phyloP scores from a whole-genome alignment of 2,329 filamentous ascomycete genomes.

The Arthrobotrys iridis region DNA sequence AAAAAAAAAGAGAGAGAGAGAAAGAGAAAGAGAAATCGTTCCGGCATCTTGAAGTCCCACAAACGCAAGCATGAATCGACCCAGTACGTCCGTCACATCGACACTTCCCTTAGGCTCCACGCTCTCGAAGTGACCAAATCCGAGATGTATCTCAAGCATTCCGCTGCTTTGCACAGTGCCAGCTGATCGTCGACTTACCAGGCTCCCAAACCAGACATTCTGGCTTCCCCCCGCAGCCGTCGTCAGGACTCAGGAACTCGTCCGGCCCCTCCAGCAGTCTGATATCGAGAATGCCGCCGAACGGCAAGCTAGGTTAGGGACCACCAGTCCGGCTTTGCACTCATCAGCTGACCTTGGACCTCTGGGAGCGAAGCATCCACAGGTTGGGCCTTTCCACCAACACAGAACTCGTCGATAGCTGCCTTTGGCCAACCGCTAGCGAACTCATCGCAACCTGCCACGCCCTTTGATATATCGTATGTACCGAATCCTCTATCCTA shows the following conservation, averaged over 20 bases:
- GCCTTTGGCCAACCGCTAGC: conserved; percentile 42
- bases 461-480: conserved; percentile 54
- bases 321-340: background rate
- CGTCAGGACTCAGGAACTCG: conserved; percentile 40
- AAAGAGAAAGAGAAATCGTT: no score
- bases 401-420: conserved; percentile 42
- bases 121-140: background rate
- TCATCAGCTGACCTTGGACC: background rate
- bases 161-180: background rate
- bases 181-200: conserved; percentile 27
- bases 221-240: conserved; percentile 52
- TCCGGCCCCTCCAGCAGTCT: conserved; percentile 37
- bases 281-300: conserved; percentile 52
- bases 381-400: conserved; percentile 47
- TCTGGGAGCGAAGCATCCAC: conserved; percentile 32
- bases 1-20: no score
- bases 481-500: conserved; percentile 13
- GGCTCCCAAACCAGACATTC: conserved; percentile 52
- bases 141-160: conserved; percentile 1
- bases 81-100: conserved; percentile 26
- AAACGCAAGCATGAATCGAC: conserved; percentile 41
- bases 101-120: background rate
- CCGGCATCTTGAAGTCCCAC: background rate
- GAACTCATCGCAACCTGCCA: conserved; percentile 50
- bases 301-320: conserved; percentile 49